Base-by-base conservation (phyloP, 2,329 filamentous ascomycete genomes). In the Ophiostoma novo-ulmi region DNA sequence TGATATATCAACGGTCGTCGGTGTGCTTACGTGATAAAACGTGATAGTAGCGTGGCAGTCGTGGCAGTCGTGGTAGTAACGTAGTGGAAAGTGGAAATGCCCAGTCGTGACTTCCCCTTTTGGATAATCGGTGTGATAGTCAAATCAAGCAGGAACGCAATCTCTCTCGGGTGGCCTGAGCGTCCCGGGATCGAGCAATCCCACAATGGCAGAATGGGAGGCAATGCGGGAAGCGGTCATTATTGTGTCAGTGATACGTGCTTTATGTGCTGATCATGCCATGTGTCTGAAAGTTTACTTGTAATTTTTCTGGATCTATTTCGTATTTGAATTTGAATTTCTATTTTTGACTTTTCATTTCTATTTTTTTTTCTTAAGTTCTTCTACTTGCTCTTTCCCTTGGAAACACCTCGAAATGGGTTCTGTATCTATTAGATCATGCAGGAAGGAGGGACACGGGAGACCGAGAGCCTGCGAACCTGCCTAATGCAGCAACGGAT, bases 351-450 rank as follows among this genome's bases (percentile, higher is more conserved):
- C 20, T n/a, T 31, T 31, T 20, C 6, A 8, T 48, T 44, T 44
- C 41, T 44, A 22, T 58, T 1, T 5, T 13, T 58, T 55, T 20
- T 58, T 58, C 11, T 7, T 8, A 7, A 8, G 14, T 26, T 58
- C n/a, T 58, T 58, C 52, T 17, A 58, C 52, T 26, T 58, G 11
- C 52, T 58, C n/a, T 13, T 58, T 58, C n/a, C 52, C 8, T n/a
- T 58, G 52, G 52, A 58, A 13, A 26, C 10, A 26, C 52, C 52
- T 11, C 52, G 52, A 58, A 58, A 58, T 22, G 52, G 52, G 52
- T 14, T 58, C n/a, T 14, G 52, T 26, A 58, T 58, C 52, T 58
- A n/a, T n/a, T n/a, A 58, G 52, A 58, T 58, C 11, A 58, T 58
- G 52, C 52, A 58, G 52, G 52, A 58, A 58, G n/a, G 52, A 26